These are phyloP conservation scores for Eucalyptus leucophloia DNA, from an alignment of 345 rosid species.

Conservation along the genomic window DNA sequence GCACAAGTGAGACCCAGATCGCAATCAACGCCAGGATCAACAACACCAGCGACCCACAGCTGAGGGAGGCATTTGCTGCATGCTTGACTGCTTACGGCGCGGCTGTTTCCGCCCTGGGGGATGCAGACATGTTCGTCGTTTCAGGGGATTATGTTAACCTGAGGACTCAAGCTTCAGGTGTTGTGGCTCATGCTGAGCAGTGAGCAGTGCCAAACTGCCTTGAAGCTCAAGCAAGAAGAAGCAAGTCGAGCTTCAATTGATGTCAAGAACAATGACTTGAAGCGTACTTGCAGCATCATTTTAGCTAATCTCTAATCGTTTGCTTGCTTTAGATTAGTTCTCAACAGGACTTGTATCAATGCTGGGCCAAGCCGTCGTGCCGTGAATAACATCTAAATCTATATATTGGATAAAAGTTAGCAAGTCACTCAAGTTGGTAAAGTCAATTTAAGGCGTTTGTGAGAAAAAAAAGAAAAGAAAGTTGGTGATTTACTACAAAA, in stretches of 20 bases:
- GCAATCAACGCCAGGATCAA: not conserved
- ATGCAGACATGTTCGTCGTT: not conserved
- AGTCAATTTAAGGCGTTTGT: not conserved
- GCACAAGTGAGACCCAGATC: not conserved
- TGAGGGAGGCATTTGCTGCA: not conserved
- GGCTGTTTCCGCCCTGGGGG: not conserved
- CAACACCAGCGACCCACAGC: not conserved
- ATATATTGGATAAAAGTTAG: not conserved
- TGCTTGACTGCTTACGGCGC: not conserved
- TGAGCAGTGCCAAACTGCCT: not conserved
- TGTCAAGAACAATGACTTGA: not conserved
- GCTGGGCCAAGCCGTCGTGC: not conserved
- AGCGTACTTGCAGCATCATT: not conserved
- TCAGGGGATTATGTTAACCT: not conserved
- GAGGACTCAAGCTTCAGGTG: not conserved
- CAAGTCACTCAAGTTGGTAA: not conserved
- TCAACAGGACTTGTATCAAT: not conserved
- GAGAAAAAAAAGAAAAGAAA: not conserved
- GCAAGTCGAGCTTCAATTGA: not conserved
- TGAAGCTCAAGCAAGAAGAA: not conserved
- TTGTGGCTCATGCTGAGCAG: not conserved
- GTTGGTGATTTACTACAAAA: not conserved
- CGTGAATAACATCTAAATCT: not conserved
- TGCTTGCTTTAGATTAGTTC: not conserved
- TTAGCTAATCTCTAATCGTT: not conserved